These are phyloP conservation scores for Quercus rubra DNA, from an alignment of 306 rosid species.

Conservation along the genomic window DNA sequence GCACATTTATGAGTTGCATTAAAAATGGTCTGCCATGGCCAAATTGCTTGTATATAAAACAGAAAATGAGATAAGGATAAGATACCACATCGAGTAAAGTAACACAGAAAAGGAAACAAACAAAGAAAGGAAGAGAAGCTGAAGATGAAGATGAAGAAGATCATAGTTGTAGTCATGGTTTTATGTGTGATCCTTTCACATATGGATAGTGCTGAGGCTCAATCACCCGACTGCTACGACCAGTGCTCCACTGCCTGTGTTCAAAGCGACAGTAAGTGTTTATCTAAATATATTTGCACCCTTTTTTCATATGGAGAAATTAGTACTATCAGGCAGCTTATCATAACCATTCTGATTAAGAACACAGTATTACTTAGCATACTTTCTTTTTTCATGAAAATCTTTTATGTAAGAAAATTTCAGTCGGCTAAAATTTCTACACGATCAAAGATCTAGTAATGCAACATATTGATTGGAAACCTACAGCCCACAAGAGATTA, in stretches of 20 bases:
- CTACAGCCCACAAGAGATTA: too few relatives aligned
- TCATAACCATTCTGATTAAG: too few relatives aligned
- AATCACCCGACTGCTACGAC: constrained; percentile 39
- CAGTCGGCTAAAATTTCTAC: too few relatives aligned
- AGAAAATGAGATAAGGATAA: not conserved
- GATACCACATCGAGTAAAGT: not conserved
- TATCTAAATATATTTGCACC: not conserved
- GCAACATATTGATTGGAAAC: too few relatives aligned
- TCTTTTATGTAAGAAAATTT: too few relatives aligned
- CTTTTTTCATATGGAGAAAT: not conserved
- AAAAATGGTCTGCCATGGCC: too few relatives aligned
- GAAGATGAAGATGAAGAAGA: constrained; percentile 21
- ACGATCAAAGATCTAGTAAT: too few relatives aligned
- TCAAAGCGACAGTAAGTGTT: constrained; percentile 29
- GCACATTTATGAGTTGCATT: too few relatives aligned
- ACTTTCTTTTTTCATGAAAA: too few relatives aligned
- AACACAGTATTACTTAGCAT: too few relatives aligned
- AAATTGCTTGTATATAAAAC: too few relatives aligned
- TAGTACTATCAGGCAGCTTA: too few relatives aligned
- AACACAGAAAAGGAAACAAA: not conserved
- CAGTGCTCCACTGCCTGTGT: constrained; percentile 59
- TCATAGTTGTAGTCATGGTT: constrained; percentile 23
- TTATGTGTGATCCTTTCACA: constrained; percentile 28
- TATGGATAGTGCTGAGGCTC: constrained; percentile 18
- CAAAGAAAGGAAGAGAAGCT: not conserved